Evolutionary conservation across 2,329 filamentous ascomycete genomes (phyloP).

Genomic region (Phialemoniopsis sp.): DNA sequence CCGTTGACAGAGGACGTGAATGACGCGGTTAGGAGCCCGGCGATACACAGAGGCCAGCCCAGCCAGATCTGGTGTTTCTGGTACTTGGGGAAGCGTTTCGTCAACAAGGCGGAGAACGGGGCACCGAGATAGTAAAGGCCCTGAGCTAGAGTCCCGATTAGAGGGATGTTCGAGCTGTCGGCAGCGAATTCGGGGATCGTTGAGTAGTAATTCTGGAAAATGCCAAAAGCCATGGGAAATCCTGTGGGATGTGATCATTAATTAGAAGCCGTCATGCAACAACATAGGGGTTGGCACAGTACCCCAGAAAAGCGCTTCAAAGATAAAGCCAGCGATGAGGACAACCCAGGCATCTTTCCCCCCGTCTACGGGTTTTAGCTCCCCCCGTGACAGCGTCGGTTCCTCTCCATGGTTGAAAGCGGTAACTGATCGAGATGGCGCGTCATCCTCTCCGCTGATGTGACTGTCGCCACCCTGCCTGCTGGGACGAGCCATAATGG

Average conservation of each 20-base stretch:
- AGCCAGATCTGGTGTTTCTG: conserved; percentile 8
- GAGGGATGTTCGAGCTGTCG: conserved; percentile 12
- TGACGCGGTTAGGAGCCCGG: conserved; percentile 14
- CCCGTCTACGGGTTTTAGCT: conserved; percentile 13
- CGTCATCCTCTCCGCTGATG: no score
- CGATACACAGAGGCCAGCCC: conserved; percentile 5
- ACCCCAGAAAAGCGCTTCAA: conserved; percentile 18
- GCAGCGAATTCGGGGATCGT: conserved; percentile 14
- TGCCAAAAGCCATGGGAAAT: conserved; percentile 19
- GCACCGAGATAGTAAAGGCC: conserved; percentile 19
- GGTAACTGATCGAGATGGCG: no score
- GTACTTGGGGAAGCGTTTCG: conserved; percentile 13
- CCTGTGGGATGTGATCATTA: conserved; percentile 5
- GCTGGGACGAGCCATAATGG: no score
- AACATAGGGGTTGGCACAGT: no score
- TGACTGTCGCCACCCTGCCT: no score
- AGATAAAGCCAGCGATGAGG: conserved; percentile 14
- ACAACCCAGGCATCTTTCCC: conserved; percentile 15
- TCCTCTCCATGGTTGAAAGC: no score
- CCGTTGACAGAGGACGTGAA: conserved; percentile 13
- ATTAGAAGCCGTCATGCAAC: background rate
- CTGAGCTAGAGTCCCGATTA: conserved; percentile 18
- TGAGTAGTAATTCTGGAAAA: conserved; percentile 22
- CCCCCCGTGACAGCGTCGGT: no score
- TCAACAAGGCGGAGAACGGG: conserved; percentile 14